Evolutionary conservation across 192 early-diverging fungal genomes (phyloP), one percentile per base, ranked within the genome.

Genomic region (Coemansia sp.): DNA sequence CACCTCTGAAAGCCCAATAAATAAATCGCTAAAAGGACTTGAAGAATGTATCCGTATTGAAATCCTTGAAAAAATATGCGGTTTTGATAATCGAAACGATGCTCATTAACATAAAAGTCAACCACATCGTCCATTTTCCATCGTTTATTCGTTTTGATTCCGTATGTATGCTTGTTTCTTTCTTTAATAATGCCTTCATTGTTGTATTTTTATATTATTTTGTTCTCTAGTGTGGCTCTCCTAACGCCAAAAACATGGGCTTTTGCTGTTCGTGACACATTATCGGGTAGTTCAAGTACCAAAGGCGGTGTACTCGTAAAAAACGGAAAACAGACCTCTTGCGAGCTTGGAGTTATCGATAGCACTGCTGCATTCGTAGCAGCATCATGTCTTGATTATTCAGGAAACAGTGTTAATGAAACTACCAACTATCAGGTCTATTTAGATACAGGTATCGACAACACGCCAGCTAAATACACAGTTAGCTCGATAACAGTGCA

Each of bases 321-420:
- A 15, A 57, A 65, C 28, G 63, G 63, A 21, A 57, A 65, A 15
- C 63, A 55, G 0, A 65, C 53, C 4, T 65, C 63, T 1, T 65
- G 63, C 25, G 63, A 65, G 53, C 52, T 65, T 28, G 53, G 53
- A 25, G 63, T 65, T 7, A 57, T 65, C 15, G 63, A 65, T n/a
- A 45, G 39, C 51, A 53, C 21, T 4, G 31, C 33, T 5, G 55
- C 53, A 9, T 56, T 56, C 18, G 53, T 56, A 0, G 53, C 53
- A n/a, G 53, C 53, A 33, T 16, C 29, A 18, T 65, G 63, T 29
- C 37, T 65, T 20, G 63, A 65, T 39, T 65, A 25, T 56, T 25
- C 39, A 12, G 29, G 29, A 16, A 40, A 49, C 39, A 21, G 16
- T 12, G 16, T 64, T 26, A 29, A 64, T n/a, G 26, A 16, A 16